Percentiles rank a stretch among this genome's conserved stretches.
phyloP scores from a whole-genome alignment of 495 filamentous ascomycete species.

The Penicillium pancosmium region DNA sequence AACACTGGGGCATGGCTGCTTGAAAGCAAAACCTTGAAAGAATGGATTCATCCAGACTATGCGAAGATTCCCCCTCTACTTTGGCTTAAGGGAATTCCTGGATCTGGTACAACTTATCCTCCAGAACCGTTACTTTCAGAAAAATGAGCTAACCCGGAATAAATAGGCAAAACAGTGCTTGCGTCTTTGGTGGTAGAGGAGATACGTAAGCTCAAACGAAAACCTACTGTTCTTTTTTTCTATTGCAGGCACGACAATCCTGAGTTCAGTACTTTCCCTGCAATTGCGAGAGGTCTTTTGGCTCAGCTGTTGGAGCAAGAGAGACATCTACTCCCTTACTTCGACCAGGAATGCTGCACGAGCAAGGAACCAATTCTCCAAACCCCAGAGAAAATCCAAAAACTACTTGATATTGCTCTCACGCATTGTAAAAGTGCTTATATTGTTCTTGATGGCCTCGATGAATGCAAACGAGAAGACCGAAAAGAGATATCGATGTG shows the following conservation, averaged over 20 bases:
- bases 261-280: conserved; percentile 1
- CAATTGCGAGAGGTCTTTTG: conserved; percentile 3
- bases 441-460: conserved; percentile 7
- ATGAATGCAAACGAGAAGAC: conserved; percentile 11
- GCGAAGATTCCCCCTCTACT: conserved; percentile 5
- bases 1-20: conserved; percentile 6
- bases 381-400: neutral
- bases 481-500: conserved; percentile 1
- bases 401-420: neutral
- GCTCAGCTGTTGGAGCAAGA: conserved; percentile 6
- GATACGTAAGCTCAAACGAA: neutral
- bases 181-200: neutral
- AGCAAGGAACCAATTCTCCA: conserved; percentile 4
- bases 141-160: too few relatives aligned
- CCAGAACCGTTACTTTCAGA: too few relatives aligned
- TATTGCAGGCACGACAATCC: conserved; percentile 9
- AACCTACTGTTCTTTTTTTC: conserved; percentile 11
- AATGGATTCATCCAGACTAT: conserved; percentile 4
- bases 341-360: conserved; percentile 6
- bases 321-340: neutral
- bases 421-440: conserved; percentile 5
- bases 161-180: neutral
- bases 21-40: conserved; percentile 2
- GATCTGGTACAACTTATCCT: neutral
- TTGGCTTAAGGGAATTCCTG: conserved; percentile 7